A percentile compares a stretch with the other conserved stretches of the same genome.
Conservation (phyloP, 495 filamentous ascomycete species). For the Sordaria brevicollis region DNA sequence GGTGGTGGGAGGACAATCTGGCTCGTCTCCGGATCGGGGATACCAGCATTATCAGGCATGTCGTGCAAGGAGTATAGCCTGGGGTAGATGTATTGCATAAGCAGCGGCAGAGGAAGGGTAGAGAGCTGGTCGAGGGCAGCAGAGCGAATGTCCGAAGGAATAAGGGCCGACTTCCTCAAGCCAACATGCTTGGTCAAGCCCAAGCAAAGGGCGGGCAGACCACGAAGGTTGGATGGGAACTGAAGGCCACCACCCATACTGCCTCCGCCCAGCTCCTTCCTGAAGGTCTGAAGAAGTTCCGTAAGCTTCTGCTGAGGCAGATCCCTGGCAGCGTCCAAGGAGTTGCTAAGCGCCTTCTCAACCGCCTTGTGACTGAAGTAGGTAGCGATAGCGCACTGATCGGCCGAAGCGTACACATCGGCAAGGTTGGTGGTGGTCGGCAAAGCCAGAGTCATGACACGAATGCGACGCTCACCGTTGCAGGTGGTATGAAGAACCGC, state of each 20-base stretch:
- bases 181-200: conserved; percentile 94
- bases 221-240: conserved; percentile 85
- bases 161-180: conserved; percentile 88
- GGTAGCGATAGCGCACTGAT: conserved; percentile 83
- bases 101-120: conserved; percentile 78
- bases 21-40: conserved; percentile 73
- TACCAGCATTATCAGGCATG: conserved; percentile 90
- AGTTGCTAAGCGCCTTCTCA: conserved; percentile 73
- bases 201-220: conserved; percentile 80
- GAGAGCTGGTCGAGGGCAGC: conserved; percentile 88
- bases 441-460: conserved; percentile 86
- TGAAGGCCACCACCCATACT: conserved; percentile 91
- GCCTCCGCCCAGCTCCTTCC: conserved; percentile 91
- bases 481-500: conserved; percentile 96
- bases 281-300: conserved; percentile 91
- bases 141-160: conserved; percentile 89
- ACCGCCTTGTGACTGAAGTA: conserved; percentile 98
- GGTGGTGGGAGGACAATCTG: conserved; percentile 80
- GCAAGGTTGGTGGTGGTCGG: conserved; percentile 86
- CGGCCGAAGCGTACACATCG: conserved; percentile 88
- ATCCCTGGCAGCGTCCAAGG: conserved; percentile 84
- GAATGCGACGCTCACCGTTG: conserved; percentile 90
- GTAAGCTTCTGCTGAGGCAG: conserved; percentile 79
- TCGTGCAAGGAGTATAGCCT: conserved; percentile 90
- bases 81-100: conserved; percentile 97